Base-by-base conservation (phyloP, 73 alveolate genomes). In the Paramecium tetraurelia region DNA sequence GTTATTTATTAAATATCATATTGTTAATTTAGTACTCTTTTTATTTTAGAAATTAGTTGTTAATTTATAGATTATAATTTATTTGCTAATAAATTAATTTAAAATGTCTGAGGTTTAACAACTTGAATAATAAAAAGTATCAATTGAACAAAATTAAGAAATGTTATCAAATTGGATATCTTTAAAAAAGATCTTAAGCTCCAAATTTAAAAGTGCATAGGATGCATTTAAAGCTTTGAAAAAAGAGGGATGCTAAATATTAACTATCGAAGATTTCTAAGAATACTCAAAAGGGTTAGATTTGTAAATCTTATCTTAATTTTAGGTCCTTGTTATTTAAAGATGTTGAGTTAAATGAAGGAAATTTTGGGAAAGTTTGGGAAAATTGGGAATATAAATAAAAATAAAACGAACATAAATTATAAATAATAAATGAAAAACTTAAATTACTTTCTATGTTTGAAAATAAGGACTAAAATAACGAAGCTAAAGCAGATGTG, bases 211-310 rank as follows among this genome's bases (percentile, higher is more conserved):
- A 24, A 12, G 46, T 43, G 36, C 76, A 8, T 2, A 21, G 14
- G 77, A 80, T 43, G 90, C 77, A 22, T 80, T 44, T 35, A 80
- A 80, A 41, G 77, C 76, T 20, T 24, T 80, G 22, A 22, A 24
- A 22, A 80, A 41, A 63, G 76, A 80, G 0, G 90, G 77, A 10
- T 4, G 8, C 11, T 29, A 20, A 11, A n/a, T 11, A 21, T 46
- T 80, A 21, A 35, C 77, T 2, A 16, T 12, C n/a, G 90, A 80
- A 22, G 90, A 80, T 5, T 80, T 80, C 22, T 24, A 35, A 24
- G 90, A 80, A 21, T 80, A 44, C 43, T 29, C 75, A 8, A 40
- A 80, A 41, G 90, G 90, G 12, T 12, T 44, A 20, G 90, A 80
- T 48, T 44, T 80, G 90, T 80, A 80, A 80, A 31, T 31, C 41